Evolutionary conservation across 129 eudicot genomes (phyloP), one percentile per base, ranked within the genome.

Genomic region (Saposhnikovia divaricata): DNA sequence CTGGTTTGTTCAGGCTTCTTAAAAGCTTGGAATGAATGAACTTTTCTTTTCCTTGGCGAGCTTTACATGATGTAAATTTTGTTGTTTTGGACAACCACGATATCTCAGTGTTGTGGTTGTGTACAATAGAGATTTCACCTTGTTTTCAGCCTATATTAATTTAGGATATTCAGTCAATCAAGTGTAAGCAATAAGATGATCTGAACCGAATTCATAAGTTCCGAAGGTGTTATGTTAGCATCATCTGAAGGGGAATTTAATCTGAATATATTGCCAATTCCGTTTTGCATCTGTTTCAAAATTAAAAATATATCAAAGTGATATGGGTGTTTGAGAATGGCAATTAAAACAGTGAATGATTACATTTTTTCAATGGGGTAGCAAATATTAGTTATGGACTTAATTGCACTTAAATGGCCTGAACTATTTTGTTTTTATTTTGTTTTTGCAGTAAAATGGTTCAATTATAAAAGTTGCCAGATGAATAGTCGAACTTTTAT

Each of bases 1-100:
- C 96, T 42, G 96, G 93, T 16, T 80, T 95, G 84, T 92, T 90
- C 78, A 83, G 96, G 88, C 96, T 95, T 72, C 94, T 92, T 47
- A 90, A 95, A 82, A 91, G 96, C 81, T 80, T 92, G 88, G 98
- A 95, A 77, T 91, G 83, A 88, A 75, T 34, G 68, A 31, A 9
- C 79, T 68, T 10, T 9, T 15, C 19, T 10, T 80, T 65, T 69
- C 77, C 21, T 72, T 14, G 27, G 55, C 74, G 6, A 14, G 34
- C 28, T 82, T 70, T 80, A 71, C 47, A 63, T 83, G 57, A 75
- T 82, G 81, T 69, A 71, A 55, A 79, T 83, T 80, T 78, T 86
- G 80, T 77, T 77, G 80, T 57, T 82, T 81, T 51, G 28, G 77
- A 43, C 34, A 43, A 8, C 51, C 50, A 23, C 28, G 55, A n/a